Base-by-base conservation (phyloP, 2,329 filamentous ascomycete species). In the Fusarium chaquense region DNA sequence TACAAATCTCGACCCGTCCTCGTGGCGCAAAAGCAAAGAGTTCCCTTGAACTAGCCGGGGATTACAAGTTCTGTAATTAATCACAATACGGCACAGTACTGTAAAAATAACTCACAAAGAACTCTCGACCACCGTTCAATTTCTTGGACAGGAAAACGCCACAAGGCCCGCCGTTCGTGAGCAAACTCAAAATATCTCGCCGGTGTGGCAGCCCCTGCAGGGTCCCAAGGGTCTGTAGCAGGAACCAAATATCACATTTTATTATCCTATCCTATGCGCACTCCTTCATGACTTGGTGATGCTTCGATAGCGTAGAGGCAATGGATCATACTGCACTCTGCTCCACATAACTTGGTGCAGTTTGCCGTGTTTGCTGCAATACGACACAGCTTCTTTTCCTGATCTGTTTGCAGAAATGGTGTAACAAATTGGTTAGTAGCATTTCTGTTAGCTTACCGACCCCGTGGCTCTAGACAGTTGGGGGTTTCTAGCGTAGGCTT, bases 121-220 rank as follows among this genome's bases (percentile, higher is more conserved):
- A 28, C 58, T 38, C 40, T 40, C 44, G 49, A 56, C 62, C 55
- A 64, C 59, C 57, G 40, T 52, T 38, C 57, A 63, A 58, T 54
- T 62, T 70, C 70, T 58, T 59, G 50, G 56, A 58, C 62, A 59
- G 51, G 56, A 49, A 53, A 61, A 63, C 68, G 72, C 69, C 70
- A 71, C 67, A 61, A 47, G 70, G 65, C 67, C 68, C 69, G 70
- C 68, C 61, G 67, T 73, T 73, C 65, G 41, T 67, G 55, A 65
- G 15, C 43, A 62, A 64, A 71, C 51, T 65, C 69, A 66, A 68
- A 49, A 32, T 43, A 51, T 62, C 40, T 58, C 53, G 60, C 52
- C 47, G 58, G 62, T 67, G 69, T 72, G 62, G 38, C 55, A 70
- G 59, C 69, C 67, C 69, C 69, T 74, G 72, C 72, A 71, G 60